phyloP scores from a whole-genome alignment of 1,284 basidiomycete genomes.

The Porodaedalea pini region DNA sequence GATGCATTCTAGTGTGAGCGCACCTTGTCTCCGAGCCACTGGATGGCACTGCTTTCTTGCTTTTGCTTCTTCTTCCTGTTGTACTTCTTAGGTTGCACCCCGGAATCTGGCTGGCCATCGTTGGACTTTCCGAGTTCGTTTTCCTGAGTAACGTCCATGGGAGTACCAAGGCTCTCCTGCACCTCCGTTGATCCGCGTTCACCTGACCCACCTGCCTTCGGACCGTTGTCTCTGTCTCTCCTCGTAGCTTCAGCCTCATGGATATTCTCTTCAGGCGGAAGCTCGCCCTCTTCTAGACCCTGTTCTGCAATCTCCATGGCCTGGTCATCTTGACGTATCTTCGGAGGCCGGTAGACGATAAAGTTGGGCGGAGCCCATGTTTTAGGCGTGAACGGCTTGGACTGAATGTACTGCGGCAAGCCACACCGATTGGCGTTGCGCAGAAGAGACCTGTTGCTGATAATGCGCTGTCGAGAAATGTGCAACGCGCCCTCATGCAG shows the following conservation, averaged over 20 bases:
- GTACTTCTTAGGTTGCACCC: slow-evolving; percentile 30
- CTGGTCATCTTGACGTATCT: slow-evolving; percentile 11
- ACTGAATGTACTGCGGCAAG: slow-evolving; percentile 66
- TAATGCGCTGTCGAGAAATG: slow-evolving; percentile 56
- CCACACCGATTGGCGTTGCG: slow-evolving; percentile 51
- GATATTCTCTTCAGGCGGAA: slow-evolving; percentile 3
- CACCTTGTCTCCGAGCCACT: slow-evolving; percentile 77
- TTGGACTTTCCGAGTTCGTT: not conserved
- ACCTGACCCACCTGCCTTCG: not conserved
- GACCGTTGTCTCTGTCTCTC: not conserved
- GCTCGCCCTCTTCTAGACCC: slow-evolving; percentile 8
- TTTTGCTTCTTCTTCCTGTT: slow-evolving; percentile 41
- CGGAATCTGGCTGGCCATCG: slow-evolving; percentile 20
- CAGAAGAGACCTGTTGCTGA: slow-evolving; percentile 68
- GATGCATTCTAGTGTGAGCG: not conserved
- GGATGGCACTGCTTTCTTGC: slow-evolving; percentile 42
- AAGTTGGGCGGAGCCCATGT: slow-evolving; percentile 60
- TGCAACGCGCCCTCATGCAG: slow-evolving; percentile 64
- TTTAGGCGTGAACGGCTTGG: slow-evolving; percentile 64
- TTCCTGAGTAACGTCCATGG: slow-evolving; percentile 3
- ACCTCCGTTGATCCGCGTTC: not conserved
- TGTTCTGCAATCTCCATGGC: slow-evolving; percentile 16
- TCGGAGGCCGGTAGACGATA: slow-evolving; percentile 25
- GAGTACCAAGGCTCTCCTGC: not conserved
- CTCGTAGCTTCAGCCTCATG: not conserved